A percentile compares a stretch with the other conserved stretches of the same genome.
Evolutionary conservation across 495 filamentous ascomycete genomes (phyloP).

Genomic region (Penicillium arizonense): DNA sequence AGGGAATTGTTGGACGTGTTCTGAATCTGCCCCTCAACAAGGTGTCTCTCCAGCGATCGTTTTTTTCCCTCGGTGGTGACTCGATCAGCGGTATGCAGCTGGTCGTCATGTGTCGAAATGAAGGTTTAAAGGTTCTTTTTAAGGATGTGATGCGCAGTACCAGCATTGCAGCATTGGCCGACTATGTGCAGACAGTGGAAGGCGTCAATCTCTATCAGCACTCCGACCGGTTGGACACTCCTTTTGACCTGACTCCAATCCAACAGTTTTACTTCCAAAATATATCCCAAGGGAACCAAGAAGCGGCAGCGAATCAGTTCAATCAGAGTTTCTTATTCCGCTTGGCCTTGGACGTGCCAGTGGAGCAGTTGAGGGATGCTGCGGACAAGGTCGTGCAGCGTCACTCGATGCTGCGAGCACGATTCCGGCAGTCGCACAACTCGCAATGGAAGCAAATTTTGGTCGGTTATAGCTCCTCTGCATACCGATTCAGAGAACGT

Average conservation of each 20-base stretch:
- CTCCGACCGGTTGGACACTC: background rate
- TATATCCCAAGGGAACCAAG: background rate
- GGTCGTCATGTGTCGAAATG: constrained; percentile 12
- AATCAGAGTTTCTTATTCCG: constrained; percentile 60
- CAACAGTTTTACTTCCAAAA: constrained; percentile 18
- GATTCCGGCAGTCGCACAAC: constrained; percentile 38
- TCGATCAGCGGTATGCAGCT: constrained; percentile 38
- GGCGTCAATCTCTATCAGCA: background rate
- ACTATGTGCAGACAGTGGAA: background rate
- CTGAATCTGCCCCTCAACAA: background rate
- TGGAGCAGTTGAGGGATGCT: constrained; percentile 42
- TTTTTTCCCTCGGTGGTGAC: constrained; percentile 43
- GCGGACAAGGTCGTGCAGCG: constrained; percentile 48
- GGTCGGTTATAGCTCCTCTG: constrained; percentile 39
- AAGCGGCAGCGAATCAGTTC: constrained; percentile 44
- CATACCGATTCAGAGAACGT: background rate
- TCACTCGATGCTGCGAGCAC: constrained; percentile 63
- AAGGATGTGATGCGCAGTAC: background rate
- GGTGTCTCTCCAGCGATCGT: background rate
- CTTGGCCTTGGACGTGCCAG: constrained; percentile 36
- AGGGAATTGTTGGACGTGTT: background rate
- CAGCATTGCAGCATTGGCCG: background rate
- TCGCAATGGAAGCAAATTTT: constrained; percentile 34
- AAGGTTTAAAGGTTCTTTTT: background rate
- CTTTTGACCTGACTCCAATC: constrained; percentile 36